Base-by-base conservation (phyloP, 2,329 filamentous ascomycete species). In the Thelonectria blattea region DNA sequence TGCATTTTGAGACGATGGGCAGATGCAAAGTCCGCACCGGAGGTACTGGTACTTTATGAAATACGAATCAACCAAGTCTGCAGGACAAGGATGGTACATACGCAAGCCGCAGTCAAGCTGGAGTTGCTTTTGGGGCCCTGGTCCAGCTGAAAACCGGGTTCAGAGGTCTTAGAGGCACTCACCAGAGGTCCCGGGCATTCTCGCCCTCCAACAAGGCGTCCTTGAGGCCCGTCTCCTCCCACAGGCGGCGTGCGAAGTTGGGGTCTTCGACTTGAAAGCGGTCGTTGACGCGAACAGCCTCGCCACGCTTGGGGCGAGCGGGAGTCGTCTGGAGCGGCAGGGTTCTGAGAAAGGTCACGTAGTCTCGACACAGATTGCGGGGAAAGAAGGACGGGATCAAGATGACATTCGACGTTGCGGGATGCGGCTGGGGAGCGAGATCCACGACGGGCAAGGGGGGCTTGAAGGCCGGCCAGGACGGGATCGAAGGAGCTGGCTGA, bases 271-370 rank as follows among this genome's bases (percentile, higher is more conserved):
- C 80, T 76, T 96, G 92, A 69, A 90, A 96, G 11, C 94, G 87
- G 73, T 97, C 94, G 73, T 97, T 97, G 48, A 97, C 91, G 37
- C 94, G 84, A 8, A 92, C 84, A 1, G 93, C 93, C 56, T 95
- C 89, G 49, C 91, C 92, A 62, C 87, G 88, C 74, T 91, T 94
- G 1, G 92, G 92, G 62, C 87, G 88, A 0, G 87, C 87, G 0
- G 92, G 92, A 0, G 92, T 96, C 1, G 92, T 96, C 46, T 84
- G 84, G 47, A 96, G 78, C 0, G 91, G 88, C 3, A 96, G 77
- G 0, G 83, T 85, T 55, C 76, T 76, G 1, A 96, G 83, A 69
- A 94, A 95, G 1, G 85, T 82, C 51, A 92, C 85, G 73, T 94
- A 96, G 58, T 83, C 86, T 67, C 88, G 88, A 80, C 91, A 95